These are phyloP conservation scores for Fusarium sp. DNA, from an alignment of 2,329 filamentous ascomycete genomes.

Conservation along the genomic window DNA sequence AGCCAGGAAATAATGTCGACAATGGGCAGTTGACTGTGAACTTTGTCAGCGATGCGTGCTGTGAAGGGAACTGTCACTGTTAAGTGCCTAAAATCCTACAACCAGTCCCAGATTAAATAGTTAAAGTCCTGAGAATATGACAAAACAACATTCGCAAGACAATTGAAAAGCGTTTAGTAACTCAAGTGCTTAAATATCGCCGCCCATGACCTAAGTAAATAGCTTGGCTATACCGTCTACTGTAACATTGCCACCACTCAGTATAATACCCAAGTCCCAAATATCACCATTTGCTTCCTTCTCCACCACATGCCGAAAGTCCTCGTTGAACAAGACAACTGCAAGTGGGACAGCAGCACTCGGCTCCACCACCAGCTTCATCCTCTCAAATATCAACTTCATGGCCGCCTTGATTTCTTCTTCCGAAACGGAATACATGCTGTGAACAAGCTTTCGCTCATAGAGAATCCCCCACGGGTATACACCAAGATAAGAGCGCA, in stretches of 20 bases:
- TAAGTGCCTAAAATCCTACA: no score
- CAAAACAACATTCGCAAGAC: no score
- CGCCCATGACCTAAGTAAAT: background rate
- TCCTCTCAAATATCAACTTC: conserved; percentile 1
- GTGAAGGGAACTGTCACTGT: no score
- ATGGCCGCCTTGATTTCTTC: conserved; percentile 1
- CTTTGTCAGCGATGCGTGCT: no score
- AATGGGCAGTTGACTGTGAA: no score
- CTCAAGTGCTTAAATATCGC: no score
- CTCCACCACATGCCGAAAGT: background rate
- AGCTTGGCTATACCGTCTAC: background rate
- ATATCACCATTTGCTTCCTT: background rate
- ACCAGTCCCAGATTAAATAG: no score
- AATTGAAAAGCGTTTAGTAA: no score
- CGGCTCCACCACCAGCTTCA: conserved; percentile 5
- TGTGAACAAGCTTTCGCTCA: background rate
- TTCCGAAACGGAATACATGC: conserved; percentile 7
- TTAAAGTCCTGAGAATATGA: no score
- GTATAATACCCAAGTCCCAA: conserved; percentile 5
- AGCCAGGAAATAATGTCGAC: no score
- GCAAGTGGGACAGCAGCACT: conserved; percentile 5
- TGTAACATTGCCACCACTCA: conserved; percentile 5
- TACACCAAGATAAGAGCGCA: background rate
- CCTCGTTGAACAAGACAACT: conserved; percentile 1
- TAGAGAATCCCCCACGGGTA: conserved; percentile 1